A percentile compares a stretch with the other conserved stretches of the same genome.
Conservation (phyloP, 2,329 filamentous ascomycete species). For the Fusarium bulbicola region DNA sequence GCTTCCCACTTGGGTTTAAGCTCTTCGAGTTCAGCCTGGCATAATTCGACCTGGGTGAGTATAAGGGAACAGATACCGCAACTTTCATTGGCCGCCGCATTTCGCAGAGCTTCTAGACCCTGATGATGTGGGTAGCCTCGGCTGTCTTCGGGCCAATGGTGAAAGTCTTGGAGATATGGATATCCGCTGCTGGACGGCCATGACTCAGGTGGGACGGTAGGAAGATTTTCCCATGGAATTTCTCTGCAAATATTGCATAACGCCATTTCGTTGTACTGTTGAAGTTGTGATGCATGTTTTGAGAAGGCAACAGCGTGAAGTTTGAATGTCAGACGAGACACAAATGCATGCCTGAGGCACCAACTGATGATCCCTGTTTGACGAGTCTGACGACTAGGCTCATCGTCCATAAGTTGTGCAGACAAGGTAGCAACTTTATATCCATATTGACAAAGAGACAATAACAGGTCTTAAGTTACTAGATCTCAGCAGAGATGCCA, state of each 20-base stretch:
- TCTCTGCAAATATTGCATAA: background rate
- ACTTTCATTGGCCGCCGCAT: fast-evolving
- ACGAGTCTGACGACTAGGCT: fast-evolving
- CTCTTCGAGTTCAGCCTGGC: background rate
- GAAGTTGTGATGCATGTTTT: background rate
- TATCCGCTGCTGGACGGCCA: background rate
- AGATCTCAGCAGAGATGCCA: fast-evolving
- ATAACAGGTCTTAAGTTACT: fast-evolving
- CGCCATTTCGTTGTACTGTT: background rate
- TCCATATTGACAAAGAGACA: background rate
- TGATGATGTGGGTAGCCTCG: background rate
- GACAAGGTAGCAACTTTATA: fast-evolving
- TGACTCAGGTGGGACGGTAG: background rate
- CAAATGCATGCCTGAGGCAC: background rate
- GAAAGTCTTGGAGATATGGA: background rate
- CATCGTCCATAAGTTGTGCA: fast-evolving
- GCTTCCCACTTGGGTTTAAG: background rate
- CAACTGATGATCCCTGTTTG: background rate
- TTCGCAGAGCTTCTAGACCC: background rate
- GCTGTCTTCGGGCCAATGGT: background rate
- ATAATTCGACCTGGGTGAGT: background rate
- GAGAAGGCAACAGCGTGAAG: background rate
- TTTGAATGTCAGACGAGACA: background rate
- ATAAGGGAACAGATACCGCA: background rate
- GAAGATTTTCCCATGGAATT: background rate